A percentile compares a stretch with the other conserved stretches of the same genome.
Conservation (phyloP, 345 rosid genomes). For the Populus simonii region DNA sequence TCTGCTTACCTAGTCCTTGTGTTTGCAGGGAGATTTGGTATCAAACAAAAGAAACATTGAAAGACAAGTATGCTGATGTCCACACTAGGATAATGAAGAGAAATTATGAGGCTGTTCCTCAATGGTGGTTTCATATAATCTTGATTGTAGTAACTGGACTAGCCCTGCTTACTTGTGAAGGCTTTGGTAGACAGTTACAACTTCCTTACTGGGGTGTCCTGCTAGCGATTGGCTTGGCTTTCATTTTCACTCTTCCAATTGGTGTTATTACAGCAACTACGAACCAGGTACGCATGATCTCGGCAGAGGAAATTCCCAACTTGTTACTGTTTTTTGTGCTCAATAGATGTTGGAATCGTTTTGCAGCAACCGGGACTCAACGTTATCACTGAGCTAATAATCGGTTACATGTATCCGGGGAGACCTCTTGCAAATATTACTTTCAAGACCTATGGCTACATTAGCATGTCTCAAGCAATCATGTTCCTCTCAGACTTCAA, state of each 20-base stretch:
- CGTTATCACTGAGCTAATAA: conserved; percentile 48
- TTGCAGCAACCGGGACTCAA: conserved; percentile 46
- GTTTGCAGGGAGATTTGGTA: conserved; percentile 40
- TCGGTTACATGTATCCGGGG: conserved; percentile 58
- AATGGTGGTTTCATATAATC: conserved; percentile 47
- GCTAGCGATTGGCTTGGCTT: conserved; percentile 34
- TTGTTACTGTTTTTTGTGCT: too few relatives aligned
- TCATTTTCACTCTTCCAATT: conserved; percentile 46
- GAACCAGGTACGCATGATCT: conserved; percentile 41
- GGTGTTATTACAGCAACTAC: conserved; percentile 62
- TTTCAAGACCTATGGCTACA: conserved; percentile 48
- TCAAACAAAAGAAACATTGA: conserved; percentile 31
- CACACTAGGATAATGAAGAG: conserved; percentile 75
- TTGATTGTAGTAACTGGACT: conserved; percentile 28
- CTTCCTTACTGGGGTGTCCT: conserved; percentile 64
- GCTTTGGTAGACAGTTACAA: conserved; percentile 42
- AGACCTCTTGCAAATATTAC: conserved; percentile 49
- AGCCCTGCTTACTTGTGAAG: conserved; percentile 43
- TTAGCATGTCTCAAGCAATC: conserved; percentile 44
- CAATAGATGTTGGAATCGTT: not conserved
- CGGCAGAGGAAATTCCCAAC: not conserved
- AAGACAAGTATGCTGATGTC: conserved; percentile 45
- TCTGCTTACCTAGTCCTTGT: not conserved
- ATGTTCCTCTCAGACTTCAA: conserved; percentile 52
- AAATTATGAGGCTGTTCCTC: conserved; percentile 44